Percentiles rank a stretch among this genome's conserved stretches.
Conservation (phyloP, 2,329 filamentous ascomycete species). For the Fusarium sp. region DNA sequence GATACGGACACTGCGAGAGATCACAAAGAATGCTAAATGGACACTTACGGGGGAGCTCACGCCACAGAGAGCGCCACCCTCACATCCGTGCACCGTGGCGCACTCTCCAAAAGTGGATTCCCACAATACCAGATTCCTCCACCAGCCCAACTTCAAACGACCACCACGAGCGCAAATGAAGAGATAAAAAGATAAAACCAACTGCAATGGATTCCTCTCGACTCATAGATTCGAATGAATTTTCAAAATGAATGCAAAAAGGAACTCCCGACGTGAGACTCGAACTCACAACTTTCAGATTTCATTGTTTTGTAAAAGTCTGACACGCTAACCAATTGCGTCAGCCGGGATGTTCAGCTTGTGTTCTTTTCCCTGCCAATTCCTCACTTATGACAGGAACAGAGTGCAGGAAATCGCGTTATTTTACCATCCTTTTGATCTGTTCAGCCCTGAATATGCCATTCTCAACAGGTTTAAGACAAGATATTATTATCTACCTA, state of each 20-base stretch:
- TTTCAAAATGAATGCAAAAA: neutral
- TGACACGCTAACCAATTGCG: constrained; percentile 36
- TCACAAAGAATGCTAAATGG: too few species aligned
- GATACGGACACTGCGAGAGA: too few species aligned
- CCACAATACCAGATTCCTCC: neutral
- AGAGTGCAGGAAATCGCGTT: too few species aligned
- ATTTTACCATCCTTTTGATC: too few species aligned
- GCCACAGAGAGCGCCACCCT: neutral
- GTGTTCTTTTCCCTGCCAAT: fast-evolving
- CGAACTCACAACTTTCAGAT: constrained; percentile 25
- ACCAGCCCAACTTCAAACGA: neutral
- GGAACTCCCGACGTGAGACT: neutral
- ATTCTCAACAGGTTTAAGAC: too few species aligned
- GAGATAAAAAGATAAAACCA: fast-evolving
- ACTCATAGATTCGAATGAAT: fast-evolving
- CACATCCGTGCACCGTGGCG: neutral
- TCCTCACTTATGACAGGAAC: neutral
- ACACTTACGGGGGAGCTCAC: neutral
- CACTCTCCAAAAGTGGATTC: neutral
- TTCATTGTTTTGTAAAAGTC: constrained; percentile 21
- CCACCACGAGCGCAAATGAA: neutral
- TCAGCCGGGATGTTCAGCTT: neutral
- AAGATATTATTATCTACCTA: too few species aligned
- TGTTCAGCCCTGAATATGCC: too few species aligned
- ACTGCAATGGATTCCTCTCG: fast-evolving